Percentiles rank a stretch among this genome's conserved stretches.
These are phyloP conservation scores for Ceratocystis alfenasii DNA, from an alignment of 2,329 filamentous ascomycete species.

Conservation along the genomic window DNA sequence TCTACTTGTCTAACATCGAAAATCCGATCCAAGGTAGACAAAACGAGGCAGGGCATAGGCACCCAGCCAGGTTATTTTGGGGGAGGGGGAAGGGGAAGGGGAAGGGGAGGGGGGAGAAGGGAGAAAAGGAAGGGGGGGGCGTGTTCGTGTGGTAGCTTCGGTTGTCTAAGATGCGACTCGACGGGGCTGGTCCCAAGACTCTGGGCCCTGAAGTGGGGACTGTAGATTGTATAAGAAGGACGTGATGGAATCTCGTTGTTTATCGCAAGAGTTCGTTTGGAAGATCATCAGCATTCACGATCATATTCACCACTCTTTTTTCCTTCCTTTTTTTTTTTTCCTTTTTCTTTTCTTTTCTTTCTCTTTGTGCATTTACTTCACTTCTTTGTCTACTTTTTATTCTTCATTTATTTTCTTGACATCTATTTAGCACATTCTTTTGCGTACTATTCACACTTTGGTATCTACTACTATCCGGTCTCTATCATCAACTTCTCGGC, in stretches of 20 bases:
- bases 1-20: background rate
- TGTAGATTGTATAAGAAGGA: background rate
- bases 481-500: background rate
- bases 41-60: background rate
- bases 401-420: background rate
- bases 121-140: background rate
- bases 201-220: background rate
- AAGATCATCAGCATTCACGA: slow-evolving; percentile 7
- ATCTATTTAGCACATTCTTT: background rate
- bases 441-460: background rate
- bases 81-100: background rate
- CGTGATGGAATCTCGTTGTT: background rate
- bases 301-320: slow-evolving; percentile 3
- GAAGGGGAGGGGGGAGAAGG: background rate
- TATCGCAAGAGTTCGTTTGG: background rate
- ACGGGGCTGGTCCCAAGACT: background rate
- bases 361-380: no score
- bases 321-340: background rate
- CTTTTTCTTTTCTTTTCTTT: background rate
- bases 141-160: background rate
- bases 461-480: background rate
- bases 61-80: background rate
- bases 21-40: background rate
- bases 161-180: background rate
- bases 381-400: background rate